Evolutionary conservation across 768 basidiomycete genomes (phyloP).

Genomic region (Russula foetens): DNA sequence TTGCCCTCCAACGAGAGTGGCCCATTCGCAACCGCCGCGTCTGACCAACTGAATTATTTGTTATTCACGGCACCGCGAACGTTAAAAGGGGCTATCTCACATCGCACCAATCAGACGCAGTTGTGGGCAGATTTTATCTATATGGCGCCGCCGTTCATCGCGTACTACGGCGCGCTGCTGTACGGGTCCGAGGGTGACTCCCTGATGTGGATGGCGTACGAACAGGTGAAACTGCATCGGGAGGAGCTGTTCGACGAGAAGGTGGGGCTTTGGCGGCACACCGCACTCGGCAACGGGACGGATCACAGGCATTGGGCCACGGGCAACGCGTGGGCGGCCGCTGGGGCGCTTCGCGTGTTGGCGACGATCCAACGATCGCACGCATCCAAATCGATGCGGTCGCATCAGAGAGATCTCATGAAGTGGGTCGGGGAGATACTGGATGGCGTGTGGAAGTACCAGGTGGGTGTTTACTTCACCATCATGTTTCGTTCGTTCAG

Average conservation of each 20-base stretch:
- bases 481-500: no score
- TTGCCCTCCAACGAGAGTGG: conserved; percentile 27
- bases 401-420: conserved; percentile 37
- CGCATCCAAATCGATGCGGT: conserved; percentile 28
- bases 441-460: conserved; percentile 33
- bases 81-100: conserved; percentile 50
- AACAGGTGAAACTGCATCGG: conserved; percentile 49
- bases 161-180: conserved; percentile 49
- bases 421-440: conserved; percentile 48
- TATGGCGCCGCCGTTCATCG: conserved; percentile 61
- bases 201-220: conserved; percentile 42
- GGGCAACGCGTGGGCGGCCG: conserved; percentile 68
- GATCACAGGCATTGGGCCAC: conserved; percentile 63
- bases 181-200: conserved; percentile 28
- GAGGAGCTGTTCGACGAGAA: conserved; percentile 38
- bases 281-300: conserved; percentile 39
- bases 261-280: conserved; percentile 48
- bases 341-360: conserved; percentile 54
- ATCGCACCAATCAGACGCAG: conserved; percentile 44
- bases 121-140: conserved; percentile 53
- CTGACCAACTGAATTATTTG: conserved; percentile 41
- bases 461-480: conserved; percentile 34
- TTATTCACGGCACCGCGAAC: conserved; percentile 38
- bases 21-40: conserved; percentile 34
- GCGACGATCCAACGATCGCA: conserved; percentile 42